Base-by-base conservation (phyloP, 164 flowering plant genomes). In the Nymphaea thermarum region DNA sequence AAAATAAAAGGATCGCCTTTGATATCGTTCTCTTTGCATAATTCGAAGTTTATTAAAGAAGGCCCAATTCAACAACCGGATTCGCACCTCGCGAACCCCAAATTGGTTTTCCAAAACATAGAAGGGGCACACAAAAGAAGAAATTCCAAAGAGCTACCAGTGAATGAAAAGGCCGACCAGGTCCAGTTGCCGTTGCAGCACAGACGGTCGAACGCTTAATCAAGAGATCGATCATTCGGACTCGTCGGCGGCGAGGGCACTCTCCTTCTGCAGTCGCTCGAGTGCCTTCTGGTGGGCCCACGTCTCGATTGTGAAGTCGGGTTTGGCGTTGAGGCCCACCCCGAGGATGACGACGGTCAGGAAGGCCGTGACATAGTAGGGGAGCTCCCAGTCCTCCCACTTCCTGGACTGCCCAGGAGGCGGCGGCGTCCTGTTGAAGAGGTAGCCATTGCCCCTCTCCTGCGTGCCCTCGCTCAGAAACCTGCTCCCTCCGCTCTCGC, bases 311-410 rank as follows among this genome's bases (percentile, higher is more conserved):
- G 97, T 92, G 66, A 95, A 81, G 84, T 95, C 99, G 66, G 99
- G 99, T 83, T 95, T 95, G 69, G 99, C 99, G 65, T 82, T 86
- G 72, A 95, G 96, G 15, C 99, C 98, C 6, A 95, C 98, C 17
- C 98, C 98, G 18, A 94, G 89, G 78, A 91, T 94, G 64, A 94
- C 95, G 71, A 94, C 82, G 55, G 98, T 81, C 78, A 94, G 86
- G 80, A 94, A 94, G 70, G 90, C 85, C 68, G 98, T 94, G 78
- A 91, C 43, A 84, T 95, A 95, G 84, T 90, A 95, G 45, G 99
- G 99, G 2, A 92, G 83, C 77, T 95, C 99, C 99, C 99, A 95
- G 67, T 95, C 99, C 67, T 95, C 99, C 99, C 99, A 95, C 66
- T 88, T 84, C 41, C 97, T 82, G 3, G 91, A 76, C 74, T 95